Base-by-base conservation (phyloP, 192 early-diverging fungal species). In the Allomyces javanicus region DNA sequence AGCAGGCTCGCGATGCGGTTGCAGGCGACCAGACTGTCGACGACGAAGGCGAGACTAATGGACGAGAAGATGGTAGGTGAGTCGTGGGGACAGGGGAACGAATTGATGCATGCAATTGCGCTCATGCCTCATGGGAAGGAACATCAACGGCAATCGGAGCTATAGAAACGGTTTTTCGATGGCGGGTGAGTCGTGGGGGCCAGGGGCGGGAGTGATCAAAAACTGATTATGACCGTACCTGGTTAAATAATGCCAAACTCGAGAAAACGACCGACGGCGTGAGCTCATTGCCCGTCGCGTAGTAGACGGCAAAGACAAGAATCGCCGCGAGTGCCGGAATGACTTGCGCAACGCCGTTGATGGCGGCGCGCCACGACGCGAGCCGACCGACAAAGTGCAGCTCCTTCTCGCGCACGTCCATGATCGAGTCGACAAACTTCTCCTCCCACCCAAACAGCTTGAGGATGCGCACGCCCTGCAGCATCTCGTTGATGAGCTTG, bases 371-470 rank as follows among this genome's bases (percentile, higher is more conserved):
- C 64, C 77, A 66, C 25, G 82, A 26, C 55, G 82, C 73, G 11
- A 79, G 73, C 24, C 72, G 68, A 61, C 76, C 74, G 64, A 86
- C 73, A 24, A 76, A 74, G 61, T 69, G 72, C 24, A 89, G 72
- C 73, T 91, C 87, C 25, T 74, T 74, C 24, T 83, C 75, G 44
- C 87, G 81, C 25, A 83, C 79, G 21, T 73, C 77, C 4, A 80
- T 75, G 14, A 96, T 79, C 58, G 83, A 79, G 26, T 80, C 75
- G 58, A 85, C 71, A 67, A 97, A 92, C 63, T 81, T 76, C 44
- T 76, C 66, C 73, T 91, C 85, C 90, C 90, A 92, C 26, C 86
- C 89, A 77, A 91, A 91, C 67, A 96, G 83, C 72, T 98, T 98
- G 65, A 98, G 84, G 27, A 96, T 88, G 23, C 91, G 81, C 58